Evolutionary conservation across 2,329 filamentous ascomycete species (phyloP).

Genomic region (Aspergillus novoparasiticus): DNA sequence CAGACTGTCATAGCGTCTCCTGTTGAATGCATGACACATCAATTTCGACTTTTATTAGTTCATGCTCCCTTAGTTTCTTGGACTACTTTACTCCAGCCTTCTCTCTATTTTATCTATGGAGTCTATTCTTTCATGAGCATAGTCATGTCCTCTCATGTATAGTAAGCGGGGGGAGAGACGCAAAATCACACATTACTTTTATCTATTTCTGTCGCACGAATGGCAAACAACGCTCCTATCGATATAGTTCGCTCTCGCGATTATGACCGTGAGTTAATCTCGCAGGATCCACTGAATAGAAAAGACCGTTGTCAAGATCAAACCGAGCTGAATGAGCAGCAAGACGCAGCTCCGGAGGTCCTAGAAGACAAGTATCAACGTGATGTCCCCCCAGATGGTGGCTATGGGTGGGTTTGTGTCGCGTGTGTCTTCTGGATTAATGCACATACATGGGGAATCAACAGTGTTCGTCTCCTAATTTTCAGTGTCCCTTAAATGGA

Average conservation of each 20-base stretch:
- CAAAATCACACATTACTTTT: not conserved
- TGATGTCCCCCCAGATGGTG: slow-evolving; percentile 54
- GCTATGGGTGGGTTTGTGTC: slow-evolving; percentile 66
- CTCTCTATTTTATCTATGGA: not conserved
- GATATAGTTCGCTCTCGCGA: slow-evolving; percentile 31
- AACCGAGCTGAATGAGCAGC: slow-evolving; percentile 13
- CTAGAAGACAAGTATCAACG: slow-evolving; percentile 34
- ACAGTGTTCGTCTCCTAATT: slow-evolving; percentile 52
- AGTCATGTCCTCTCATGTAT: not conserved
- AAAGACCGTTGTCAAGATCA: not conserved
- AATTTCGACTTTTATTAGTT: not conserved
- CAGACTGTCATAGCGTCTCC: slow-evolving; percentile 5
- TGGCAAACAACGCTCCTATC: slow-evolving; percentile 36
- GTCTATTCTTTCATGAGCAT: not conserved
- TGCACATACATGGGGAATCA: slow-evolving; percentile 75
- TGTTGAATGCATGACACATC: slow-evolving; percentile 15
- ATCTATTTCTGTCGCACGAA: slow-evolving; percentile 12
- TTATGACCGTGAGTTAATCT: slow-evolving; percentile 10
- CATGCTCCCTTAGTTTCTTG: not conserved
- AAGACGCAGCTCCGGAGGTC: slow-evolving; percentile 14
- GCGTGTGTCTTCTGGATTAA: slow-evolving; percentile 60
- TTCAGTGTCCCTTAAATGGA: not conserved
- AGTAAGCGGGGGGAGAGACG: not conserved
- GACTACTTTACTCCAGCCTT: not conserved
- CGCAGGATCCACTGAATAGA: slow-evolving; percentile 1